Base-by-base conservation (phyloP, 176 grass and related monocot genomes). In the Elymus sibiricus region DNA sequence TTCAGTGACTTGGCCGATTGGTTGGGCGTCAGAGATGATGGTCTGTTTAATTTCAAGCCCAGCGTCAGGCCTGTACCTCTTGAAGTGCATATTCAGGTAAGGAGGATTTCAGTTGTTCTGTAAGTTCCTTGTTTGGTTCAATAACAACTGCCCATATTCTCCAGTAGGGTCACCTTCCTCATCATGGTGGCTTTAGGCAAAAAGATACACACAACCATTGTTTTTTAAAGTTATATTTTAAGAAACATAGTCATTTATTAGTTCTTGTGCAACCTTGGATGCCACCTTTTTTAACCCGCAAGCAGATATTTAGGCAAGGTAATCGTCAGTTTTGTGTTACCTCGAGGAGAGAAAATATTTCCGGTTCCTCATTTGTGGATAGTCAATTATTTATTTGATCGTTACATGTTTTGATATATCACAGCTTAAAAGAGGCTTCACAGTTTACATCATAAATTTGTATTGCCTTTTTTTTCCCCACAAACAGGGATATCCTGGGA, bases 51-150 rank as follows among this genome's bases (percentile, higher is more conserved):
- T 92, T 98, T 98, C 76, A 98, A 98, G 84, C 96, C 96, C 74
- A 95, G 96, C 62, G 96, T 98, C 69, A 90, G 96, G 76, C 96
- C 96, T 89, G 96, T 95, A 78, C 93, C 93, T 83, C 89, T 98
- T 92, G 96, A 98, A 98, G 96, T 98, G 68, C 96, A 98, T 88
- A 95, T 98, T 70, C 96, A 98, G 90, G 96, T 87, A 84, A 71
- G n/a, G 46, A 60, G 61, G 79, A 79, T 86, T 83, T 76, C 83
- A 65, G 7, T 67, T 73, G n/a, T 84, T 86, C 17, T 67, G 72
- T 70, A 78, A 85, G 46, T 44, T 66, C 17, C 29, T 47, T 61
- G 78, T 87, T 29, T 68, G 28, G 37, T 76, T 82, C 47, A 76
- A 6, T 46, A 60, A 77, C 74, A 74, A 35, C 6, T 75, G 56